Evolutionary conservation across 805 yeast species (phyloP).

Genomic region (Sugiyamaella boreocaroliniensis): DNA sequence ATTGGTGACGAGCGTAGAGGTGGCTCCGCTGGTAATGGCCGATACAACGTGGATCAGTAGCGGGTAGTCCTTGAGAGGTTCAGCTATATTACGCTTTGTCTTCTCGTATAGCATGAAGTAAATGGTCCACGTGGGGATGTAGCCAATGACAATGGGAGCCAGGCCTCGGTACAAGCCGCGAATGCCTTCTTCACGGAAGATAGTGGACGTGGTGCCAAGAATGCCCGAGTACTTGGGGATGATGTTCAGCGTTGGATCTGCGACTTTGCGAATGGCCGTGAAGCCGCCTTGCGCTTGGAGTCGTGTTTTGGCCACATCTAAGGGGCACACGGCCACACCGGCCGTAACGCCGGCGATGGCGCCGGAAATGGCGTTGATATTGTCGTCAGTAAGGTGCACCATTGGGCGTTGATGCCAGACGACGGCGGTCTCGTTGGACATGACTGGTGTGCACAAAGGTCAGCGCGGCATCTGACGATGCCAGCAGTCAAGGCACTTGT

Average conservation of each 20-base stretch:
- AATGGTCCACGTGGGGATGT: conserved; percentile 96
- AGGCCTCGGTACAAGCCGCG: conserved; percentile 84
- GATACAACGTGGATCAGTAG: conserved; percentile 39
- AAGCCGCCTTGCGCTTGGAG: conserved; percentile 81
- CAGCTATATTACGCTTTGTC: conserved; percentile 50
- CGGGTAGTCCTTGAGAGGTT: conserved; percentile 28
- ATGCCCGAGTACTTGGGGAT: conserved; percentile 22
- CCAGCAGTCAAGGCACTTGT: background rate
- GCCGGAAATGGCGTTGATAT: conserved; percentile 73
- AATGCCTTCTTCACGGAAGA: conserved; percentile 70
- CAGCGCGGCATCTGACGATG: background rate
- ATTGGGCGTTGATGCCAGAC: conserved; percentile 5
- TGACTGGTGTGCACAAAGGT: background rate
- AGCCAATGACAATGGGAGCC: conserved; percentile 87
- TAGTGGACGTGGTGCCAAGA: conserved; percentile 54
- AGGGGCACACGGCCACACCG: conserved; percentile 86
- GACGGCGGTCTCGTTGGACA: conserved; percentile 9
- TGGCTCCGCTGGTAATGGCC: conserved; percentile 85
- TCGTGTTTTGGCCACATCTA: conserved; percentile 92
- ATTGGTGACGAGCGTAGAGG: conserved; percentile 77
- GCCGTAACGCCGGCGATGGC: conserved; percentile 91
- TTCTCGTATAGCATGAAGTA: conserved; percentile 86
- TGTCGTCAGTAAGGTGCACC: conserved; percentile 18
- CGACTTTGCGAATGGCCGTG: conserved; percentile 17
- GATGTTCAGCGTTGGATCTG: conserved; percentile 7